These are phyloP conservation scores for Hordeum marinum DNA, from an alignment of 176 grass and related monocot genomes.

Conservation along the genomic window DNA sequence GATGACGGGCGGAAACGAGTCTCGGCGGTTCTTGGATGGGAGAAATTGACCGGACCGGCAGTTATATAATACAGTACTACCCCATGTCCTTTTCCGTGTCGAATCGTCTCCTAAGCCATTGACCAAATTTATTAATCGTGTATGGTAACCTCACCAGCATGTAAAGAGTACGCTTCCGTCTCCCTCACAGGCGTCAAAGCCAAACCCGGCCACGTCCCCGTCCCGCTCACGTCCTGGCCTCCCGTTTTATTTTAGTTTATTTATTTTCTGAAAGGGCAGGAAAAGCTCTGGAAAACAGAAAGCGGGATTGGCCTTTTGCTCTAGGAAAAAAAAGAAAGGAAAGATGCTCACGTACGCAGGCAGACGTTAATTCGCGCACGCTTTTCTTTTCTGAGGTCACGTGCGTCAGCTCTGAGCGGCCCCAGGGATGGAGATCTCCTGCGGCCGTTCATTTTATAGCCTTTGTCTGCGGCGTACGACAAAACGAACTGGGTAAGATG, in stretches of 20 bases:
- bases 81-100: background rate
- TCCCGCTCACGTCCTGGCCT: background rate
- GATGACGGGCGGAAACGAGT: background rate
- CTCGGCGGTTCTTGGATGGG: background rate
- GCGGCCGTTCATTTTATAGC: background rate
- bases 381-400: conserved; percentile 12
- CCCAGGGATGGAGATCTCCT: conserved; percentile 14
- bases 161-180: background rate
- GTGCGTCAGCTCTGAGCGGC: conserved; percentile 37
- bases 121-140: conserved; percentile 4
- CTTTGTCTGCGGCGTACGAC: background rate
- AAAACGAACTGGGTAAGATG: background rate
- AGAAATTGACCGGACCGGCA: conserved; percentile 5
- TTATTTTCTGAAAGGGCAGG: no score
- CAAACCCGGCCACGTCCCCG: background rate
- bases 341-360: background rate
- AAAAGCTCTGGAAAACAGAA: background rate
- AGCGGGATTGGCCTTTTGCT: background rate
- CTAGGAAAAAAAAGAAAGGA: background rate
- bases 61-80: background rate
- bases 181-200: background rate
- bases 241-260: background rate
- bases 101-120: background rate
- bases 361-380: background rate
- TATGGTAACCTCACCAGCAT: background rate